A percentile compares a stretch with the other conserved stretches of the same genome.
Evolutionary conservation across 257 asterid genomes (phyloP).

Genomic region (Scutellaria minor): DNA sequence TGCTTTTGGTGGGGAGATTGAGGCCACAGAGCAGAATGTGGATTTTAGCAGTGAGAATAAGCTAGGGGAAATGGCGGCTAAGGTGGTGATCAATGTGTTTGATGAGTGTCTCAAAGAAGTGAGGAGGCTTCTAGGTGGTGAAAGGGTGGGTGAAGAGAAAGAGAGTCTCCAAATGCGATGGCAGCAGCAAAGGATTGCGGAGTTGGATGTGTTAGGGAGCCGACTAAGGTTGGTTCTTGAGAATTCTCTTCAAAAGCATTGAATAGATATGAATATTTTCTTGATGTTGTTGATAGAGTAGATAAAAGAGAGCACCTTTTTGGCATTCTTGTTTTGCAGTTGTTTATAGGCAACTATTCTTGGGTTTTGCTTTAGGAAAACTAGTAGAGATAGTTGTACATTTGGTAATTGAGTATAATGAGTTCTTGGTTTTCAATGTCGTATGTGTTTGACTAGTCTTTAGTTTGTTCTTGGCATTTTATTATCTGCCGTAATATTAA

Average conservation of each 20-base stretch:
- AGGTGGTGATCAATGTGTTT: constrained; percentile 58
- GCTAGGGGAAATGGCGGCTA: constrained; percentile 47
- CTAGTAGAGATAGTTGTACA: constrained; percentile 38
- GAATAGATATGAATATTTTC: constrained; percentile 38
- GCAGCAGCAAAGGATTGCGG: constrained; percentile 72
- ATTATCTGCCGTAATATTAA: constrained; percentile 2
- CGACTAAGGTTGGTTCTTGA: constrained; percentile 76
- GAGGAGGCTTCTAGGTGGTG: constrained; percentile 40
- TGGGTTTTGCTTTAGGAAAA: constrained; percentile 5
- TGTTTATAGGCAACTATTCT: constrained; percentile 24
- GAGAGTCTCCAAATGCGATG: constrained; percentile 57
- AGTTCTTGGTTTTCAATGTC: constrained; percentile 6
- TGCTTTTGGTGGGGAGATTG: constrained; percentile 21
- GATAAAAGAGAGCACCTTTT: constrained; percentile 18
- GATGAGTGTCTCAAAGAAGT: constrained; percentile 67
- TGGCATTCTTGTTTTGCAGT: constrained; percentile 26
- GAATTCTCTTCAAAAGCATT: constrained; percentile 52
- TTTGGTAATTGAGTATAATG: constrained; percentile 34
- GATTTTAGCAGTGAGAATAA: constrained; percentile 29
- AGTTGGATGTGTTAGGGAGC: constrained; percentile 65
- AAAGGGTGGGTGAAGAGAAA: constrained; percentile 30
- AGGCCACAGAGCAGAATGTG: constrained; percentile 18
- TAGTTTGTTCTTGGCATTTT: neutral
- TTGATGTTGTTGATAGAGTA: constrained; percentile 29
- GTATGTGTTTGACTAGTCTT: neutral